Evolutionary conservation across 257 asterid genomes (phyloP).

Genomic region (Solanum paucissectum): DNA sequence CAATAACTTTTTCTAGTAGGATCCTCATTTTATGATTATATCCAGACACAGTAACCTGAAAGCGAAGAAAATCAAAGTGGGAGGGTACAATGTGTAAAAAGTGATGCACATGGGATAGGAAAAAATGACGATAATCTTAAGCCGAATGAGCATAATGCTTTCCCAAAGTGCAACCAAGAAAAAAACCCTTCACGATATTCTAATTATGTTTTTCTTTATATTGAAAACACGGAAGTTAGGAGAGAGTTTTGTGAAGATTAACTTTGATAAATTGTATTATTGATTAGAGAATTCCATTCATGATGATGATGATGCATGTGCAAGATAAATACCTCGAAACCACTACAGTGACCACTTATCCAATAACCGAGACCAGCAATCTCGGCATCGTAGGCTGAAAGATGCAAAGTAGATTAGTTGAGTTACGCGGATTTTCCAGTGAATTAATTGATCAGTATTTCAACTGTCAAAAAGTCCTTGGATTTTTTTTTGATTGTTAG

Average conservation of each 20-base stretch:
- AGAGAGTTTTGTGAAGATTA: not conserved
- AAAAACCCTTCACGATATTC: not conserved
- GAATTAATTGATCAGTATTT: not conserved
- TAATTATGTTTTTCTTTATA: not conserved
- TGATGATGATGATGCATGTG: not conserved
- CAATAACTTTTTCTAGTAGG: slow-evolving; percentile 69
- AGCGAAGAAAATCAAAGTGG: not conserved
- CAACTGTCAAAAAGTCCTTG: not conserved
- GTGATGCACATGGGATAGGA: not conserved
- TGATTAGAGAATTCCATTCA: not conserved
- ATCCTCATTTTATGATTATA: slow-evolving; percentile 76
- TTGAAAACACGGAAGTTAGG: not conserved
- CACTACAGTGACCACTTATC: slow-evolving; percentile 44
- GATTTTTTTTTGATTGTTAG: not conserved
- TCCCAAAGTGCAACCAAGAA: not conserved
- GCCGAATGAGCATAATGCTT: not conserved
- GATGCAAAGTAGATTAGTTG: slow-evolving; percentile 7
- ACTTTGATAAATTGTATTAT: not conserved
- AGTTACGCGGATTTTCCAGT: not conserved
- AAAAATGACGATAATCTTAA: not conserved
- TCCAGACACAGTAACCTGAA: slow-evolving; percentile 75
- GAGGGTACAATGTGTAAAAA: not conserved
- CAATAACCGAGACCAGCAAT: slow-evolving; percentile 88
- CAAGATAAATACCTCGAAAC: slow-evolving; percentile 59
- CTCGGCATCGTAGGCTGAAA: slow-evolving; percentile 90